A percentile compares a stretch with the other conserved stretches of the same genome.
Conservation (phyloP, 75 land plant genomes). For the Sequoia sempervirens region DNA sequence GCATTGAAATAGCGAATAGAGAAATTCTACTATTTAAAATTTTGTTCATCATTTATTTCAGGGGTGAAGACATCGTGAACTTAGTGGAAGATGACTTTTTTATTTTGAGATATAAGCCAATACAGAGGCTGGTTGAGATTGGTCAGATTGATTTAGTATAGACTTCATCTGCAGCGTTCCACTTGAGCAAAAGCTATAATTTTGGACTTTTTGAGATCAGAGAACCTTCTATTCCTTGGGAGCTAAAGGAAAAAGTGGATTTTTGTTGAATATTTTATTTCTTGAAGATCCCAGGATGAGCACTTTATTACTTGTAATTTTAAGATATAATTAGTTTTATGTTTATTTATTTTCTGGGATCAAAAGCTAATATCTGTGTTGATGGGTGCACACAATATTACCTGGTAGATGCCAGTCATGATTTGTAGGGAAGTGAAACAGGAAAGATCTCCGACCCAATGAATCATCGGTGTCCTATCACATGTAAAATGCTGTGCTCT, state of each 20-base stretch:
- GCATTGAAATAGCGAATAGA: neutral
- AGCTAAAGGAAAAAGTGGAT: neutral
- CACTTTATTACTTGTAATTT: neutral
- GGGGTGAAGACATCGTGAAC: slow-evolving; percentile 71
- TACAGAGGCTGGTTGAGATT: slow-evolving; percentile 60
- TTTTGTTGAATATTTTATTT: neutral
- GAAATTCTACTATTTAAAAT: neutral
- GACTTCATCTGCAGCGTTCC: neutral
- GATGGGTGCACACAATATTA: neutral
- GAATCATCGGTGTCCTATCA: neutral
- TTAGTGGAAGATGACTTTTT: slow-evolving; percentile 67
- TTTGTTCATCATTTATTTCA: slow-evolving; percentile 18
- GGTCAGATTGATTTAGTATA: slow-evolving; percentile 80
- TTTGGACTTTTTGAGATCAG: neutral
- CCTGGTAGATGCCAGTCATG: neutral
- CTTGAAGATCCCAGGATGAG: neutral
- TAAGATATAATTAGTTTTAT: neutral
- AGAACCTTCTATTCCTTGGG: neutral
- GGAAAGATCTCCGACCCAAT: neutral
- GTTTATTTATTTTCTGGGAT: neutral
- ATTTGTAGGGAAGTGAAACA: neutral
- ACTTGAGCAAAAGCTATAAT: neutral
- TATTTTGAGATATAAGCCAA: slow-evolving; percentile 74
- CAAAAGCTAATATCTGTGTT: neutral
- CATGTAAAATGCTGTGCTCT: neutral